Conservation (phyloP, 306 rosid species). For the Alnus rubra region DNA sequence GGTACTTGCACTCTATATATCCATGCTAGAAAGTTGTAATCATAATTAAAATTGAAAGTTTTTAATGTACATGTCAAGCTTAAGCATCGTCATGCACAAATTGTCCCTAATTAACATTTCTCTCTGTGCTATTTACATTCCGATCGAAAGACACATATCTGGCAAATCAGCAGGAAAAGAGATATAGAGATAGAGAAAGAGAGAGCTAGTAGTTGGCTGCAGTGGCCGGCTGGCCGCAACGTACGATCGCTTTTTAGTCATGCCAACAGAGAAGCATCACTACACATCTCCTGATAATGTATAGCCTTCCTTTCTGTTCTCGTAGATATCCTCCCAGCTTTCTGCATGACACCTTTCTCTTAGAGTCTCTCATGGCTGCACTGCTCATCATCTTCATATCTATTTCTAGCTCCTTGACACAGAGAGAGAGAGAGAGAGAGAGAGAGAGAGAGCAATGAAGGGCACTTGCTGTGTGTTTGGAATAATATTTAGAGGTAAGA, state of each 20-base stretch:
- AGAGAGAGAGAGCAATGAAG: background rate
- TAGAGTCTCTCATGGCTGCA: background rate
- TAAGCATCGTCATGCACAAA: background rate
- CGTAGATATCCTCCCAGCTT: conserved; percentile 12
- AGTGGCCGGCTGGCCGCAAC: background rate
- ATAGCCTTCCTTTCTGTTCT: conserved; percentile 16
- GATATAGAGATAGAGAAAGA: background rate
- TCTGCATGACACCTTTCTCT: conserved; percentile 2
- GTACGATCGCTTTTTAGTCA: background rate
- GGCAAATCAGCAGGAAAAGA: background rate
- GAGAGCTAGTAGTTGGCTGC: background rate
- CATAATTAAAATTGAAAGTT: background rate
- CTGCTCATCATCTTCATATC: background rate
- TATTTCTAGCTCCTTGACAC: background rate
- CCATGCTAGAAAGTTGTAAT: background rate
- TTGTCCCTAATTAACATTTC: background rate
- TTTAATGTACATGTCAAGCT: background rate
- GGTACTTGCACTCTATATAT: too few relatives aligned
- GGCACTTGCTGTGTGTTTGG: too few relatives aligned
- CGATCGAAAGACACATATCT: too few relatives aligned
- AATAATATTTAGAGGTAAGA: background rate
- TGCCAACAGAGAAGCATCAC: conserved; percentile 17
- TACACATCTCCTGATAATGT: conserved; percentile 18
- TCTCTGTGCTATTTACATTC: background rate
- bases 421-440: background rate